These are phyloP conservation scores for Suhomyces atakaporum DNA, from an alignment of 1,139 yeast species.

Conservation along the genomic window DNA sequence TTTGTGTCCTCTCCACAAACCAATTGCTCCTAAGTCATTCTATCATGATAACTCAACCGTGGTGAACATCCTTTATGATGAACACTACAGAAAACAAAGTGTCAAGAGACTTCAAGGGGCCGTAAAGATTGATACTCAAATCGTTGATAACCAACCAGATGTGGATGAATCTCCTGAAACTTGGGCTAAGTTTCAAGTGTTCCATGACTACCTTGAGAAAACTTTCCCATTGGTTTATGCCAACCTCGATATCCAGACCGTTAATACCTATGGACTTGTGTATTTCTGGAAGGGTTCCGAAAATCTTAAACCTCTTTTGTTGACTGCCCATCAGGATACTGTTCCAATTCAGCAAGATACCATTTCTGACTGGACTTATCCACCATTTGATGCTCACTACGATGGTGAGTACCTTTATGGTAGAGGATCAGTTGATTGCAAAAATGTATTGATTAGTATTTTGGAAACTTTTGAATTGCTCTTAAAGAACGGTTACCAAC, in stretches of 20 bases:
- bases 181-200: constrained; percentile 48
- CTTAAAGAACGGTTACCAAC: constrained; percentile 45
- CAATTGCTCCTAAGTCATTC: constrained; percentile 34
- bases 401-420: constrained; percentile 55
- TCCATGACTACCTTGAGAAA: constrained; percentile 47
- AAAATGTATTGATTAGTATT: constrained; percentile 56
- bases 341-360: constrained; percentile 75
- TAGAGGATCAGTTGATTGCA: constrained; percentile 68
- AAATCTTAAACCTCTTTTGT: constrained; percentile 60
- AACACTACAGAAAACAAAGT: constrained; percentile 35
- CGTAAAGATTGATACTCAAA: constrained; percentile 46
- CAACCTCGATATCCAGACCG: constrained; percentile 50
- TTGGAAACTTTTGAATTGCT: constrained; percentile 59
- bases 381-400: constrained; percentile 69
- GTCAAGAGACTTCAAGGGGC: constrained; percentile 43
- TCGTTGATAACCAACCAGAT: constrained; percentile 46
- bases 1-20: constrained; percentile 34
- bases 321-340: constrained; percentile 81
- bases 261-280: constrained; percentile 68
- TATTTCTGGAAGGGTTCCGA: constrained; percentile 67
- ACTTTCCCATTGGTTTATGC: constrained; percentile 63
- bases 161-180: constrained; percentile 38
- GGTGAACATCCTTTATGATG: constrained; percentile 32
- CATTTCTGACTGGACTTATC: constrained; percentile 60
- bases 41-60: constrained; percentile 38